Conservation (phyloP, 2,329 filamentous ascomycete species). For the Tricladium varicosporioides region DNA sequence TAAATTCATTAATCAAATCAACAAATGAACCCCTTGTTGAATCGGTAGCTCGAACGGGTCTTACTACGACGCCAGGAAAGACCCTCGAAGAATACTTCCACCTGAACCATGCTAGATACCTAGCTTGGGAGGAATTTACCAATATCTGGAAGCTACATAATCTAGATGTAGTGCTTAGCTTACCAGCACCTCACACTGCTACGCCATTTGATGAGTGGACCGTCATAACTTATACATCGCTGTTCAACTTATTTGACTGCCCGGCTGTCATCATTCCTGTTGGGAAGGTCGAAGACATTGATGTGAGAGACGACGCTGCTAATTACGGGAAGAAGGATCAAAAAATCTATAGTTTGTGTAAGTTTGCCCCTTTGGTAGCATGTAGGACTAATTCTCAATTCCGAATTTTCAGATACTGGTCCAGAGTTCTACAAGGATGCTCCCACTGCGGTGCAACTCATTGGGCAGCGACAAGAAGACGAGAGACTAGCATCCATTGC, state of each 20-base stretch:
- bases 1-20: no score
- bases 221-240: conserved; percentile 52
- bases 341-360: conserved; percentile 28
- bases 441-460: no score
- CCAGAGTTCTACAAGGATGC: no score
- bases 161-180: conserved; percentile 54
- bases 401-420: no score
- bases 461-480: no score
- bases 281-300: conserved; percentile 27
- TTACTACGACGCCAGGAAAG: no score
- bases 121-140: conserved; percentile 26
- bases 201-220: conserved; percentile 42
- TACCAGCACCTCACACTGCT: conserved; percentile 49
- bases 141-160: conserved; percentile 25
- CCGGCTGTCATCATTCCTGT: conserved; percentile 52
- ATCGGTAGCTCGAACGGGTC: no score
- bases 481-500: no score
- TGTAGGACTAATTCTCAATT: no score
- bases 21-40: no score
- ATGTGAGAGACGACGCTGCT: conserved; percentile 27
- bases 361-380: no score
- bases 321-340: conserved; percentile 27
- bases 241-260: conserved; percentile 58
- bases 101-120: conserved; percentile 27
- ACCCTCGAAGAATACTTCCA: conserved; percentile 21